Conservation (phyloP, 2,329 filamentous ascomycete genomes). For the Aspergillus sp. region DNA sequence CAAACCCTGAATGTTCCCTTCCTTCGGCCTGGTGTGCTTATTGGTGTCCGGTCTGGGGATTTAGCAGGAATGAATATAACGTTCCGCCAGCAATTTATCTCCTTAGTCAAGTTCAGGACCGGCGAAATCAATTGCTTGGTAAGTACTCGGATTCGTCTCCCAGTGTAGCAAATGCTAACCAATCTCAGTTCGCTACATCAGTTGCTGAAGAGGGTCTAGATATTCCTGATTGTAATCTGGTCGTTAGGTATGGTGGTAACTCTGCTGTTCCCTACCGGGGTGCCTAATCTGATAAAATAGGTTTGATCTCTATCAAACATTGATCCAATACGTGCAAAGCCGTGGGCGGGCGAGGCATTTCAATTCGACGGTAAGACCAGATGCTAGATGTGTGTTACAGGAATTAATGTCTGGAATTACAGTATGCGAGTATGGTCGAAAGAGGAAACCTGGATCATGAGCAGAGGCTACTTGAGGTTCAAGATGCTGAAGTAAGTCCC, state of each 20-base stretch:
- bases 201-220: conserved; percentile 68
- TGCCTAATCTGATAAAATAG: conserved; percentile 40
- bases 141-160: conserved; percentile 16
- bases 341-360: conserved; percentile 78
- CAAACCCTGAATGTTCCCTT: conserved; percentile 58
- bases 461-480: conserved; percentile 56
- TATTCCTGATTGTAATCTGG: conserved; percentile 67
- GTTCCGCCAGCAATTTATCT: conserved; percentile 72
- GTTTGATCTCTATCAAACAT: conserved; percentile 84
- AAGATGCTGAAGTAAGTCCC: conserved; percentile 46
- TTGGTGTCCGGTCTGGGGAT: conserved; percentile 59
- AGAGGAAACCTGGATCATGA: conserved; percentile 66
- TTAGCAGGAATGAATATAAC: conserved; percentile 64
- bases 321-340: conserved; percentile 95
- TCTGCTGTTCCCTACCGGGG: background rate
- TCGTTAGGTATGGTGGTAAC: conserved; percentile 48
- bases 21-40: conserved; percentile 64
- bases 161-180: conserved; percentile 10
- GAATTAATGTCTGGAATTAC: conserved; percentile 9
- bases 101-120: conserved; percentile 65
- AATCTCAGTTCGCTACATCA: conserved; percentile 60
- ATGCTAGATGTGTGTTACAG: too few relatives aligned
- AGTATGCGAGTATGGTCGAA: conserved; percentile 83
- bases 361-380: conserved; percentile 61
- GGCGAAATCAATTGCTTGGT: conserved; percentile 60